These are phyloP conservation scores for Auricularia heimuer DNA, from an alignment of 768 basidiomycete genomes.

Conservation along the genomic window DNA sequence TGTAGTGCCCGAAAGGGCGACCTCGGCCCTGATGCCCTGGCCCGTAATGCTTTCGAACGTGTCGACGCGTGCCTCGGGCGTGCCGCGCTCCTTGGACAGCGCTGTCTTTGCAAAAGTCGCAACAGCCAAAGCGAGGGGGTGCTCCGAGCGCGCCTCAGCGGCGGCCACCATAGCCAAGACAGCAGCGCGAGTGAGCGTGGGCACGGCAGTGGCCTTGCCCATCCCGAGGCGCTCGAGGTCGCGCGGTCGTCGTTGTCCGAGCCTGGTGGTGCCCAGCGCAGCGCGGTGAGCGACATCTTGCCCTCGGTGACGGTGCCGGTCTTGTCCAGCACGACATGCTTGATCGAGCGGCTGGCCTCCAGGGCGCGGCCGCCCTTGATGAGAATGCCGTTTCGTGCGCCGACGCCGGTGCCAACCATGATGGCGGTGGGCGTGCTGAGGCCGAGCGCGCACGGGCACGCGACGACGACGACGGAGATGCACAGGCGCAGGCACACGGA, in stretches of 20 bases:
- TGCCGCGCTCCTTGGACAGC: constrained; percentile 30
- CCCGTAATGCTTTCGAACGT: constrained; percentile 86
- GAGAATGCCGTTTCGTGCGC: constrained; percentile 91
- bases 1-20: constrained; percentile 37
- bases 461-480: constrained; percentile 95
- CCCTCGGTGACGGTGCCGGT: constrained; percentile 95
- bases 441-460: constrained; percentile 95
- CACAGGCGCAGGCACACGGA: constrained; percentile 93
- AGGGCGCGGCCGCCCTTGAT: constrained; percentile 96
- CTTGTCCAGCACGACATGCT: constrained; percentile 86
- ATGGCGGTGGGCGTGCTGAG: constrained; percentile 95
- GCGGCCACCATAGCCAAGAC: constrained; percentile 76
- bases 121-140: constrained; percentile 91
- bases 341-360: constrained; percentile 79
- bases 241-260: constrained; percentile 15
- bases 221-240: neutral
- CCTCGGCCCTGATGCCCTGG: constrained; percentile 68
- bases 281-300: constrained; percentile 71
- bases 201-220: constrained; percentile 7
- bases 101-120: constrained; percentile 69
- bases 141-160: constrained; percentile 87
- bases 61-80: constrained; percentile 48
- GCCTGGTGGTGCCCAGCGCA: constrained; percentile 56
- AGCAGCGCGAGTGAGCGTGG: constrained; percentile 32
- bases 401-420: constrained; percentile 98